Evolutionary conservation across 371 early-diverging fungal species (phyloP), one percentile per base, ranked within the genome.

Genomic region (Mucor velutinosus): DNA sequence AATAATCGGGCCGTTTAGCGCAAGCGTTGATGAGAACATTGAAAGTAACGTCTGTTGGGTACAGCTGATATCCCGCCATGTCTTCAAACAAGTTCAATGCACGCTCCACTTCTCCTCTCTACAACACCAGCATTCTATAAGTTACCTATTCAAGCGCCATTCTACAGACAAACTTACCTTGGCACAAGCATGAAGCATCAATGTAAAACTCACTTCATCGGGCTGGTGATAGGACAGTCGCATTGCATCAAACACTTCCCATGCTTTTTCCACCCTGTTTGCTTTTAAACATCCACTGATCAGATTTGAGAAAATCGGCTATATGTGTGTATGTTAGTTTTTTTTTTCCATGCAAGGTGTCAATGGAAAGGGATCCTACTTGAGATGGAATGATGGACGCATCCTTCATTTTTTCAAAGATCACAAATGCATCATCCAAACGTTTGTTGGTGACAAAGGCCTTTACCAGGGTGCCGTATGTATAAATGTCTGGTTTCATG

Each of bases 151-250:
- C 7, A 33, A 37, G 14, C 37, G 37, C 37, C 3, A 11, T 14
- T 14, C 14, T 14, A 37, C 37, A 14, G 37, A 37, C 11, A 37
- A 14, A 14, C 7, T 74, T 63, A 86, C 86, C 78, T 89, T 88
- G 2, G 95, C 90, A 75, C 97, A 97, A 1, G 95, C 94, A 69
- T 92, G 92, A 23, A 97, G 90, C 97, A 97, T 97, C 25, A 94
- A 74, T 14, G 90, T 88, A 65, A 92, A 96, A 5, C 90, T 82
- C 0, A 89, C 87, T 64, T 91, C 90, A 70, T 94, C 93, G 0
- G 96, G 93, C 56, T 87, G 82, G 41, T 88, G 88, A 27, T 92
- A 87, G 30, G 94, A 90, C 32, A 86, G 80, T 56, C 93, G 88
- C 94, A 97, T 91, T 64, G 93, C 83, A 71, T 95, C 91, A 83